These are phyloP conservation scores for Balamuthia mandrillaris DNA, from an alignment of 208 protist genomes.

Conservation along the genomic window DNA sequence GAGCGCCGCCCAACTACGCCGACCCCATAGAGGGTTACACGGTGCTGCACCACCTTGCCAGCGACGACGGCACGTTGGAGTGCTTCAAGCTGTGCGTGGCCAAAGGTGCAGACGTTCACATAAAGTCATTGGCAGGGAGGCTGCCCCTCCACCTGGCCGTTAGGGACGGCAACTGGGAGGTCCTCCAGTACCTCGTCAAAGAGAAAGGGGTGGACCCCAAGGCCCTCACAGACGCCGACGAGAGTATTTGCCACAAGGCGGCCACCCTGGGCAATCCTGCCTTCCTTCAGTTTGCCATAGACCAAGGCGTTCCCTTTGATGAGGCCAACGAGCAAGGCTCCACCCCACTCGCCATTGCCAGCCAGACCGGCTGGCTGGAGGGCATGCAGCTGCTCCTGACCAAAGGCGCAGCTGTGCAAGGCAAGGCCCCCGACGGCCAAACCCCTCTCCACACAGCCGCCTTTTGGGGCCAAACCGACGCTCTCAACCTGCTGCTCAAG, in stretches of 20 bases:
- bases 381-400: conserved; percentile 59
- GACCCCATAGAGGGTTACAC: conserved; percentile 58
- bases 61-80: no score
- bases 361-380: conserved; percentile 46
- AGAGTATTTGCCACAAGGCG: conserved; percentile 67
- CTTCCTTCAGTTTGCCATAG: not conserved
- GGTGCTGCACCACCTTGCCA: not conserved
- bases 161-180: conserved; percentile 5
- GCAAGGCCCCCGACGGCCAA: conserved; percentile 64
- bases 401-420: conserved; percentile 54
- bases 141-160: conserved; percentile 66
- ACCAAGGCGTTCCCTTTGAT: not conserved
- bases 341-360: conserved; percentile 39
- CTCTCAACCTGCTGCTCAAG: conserved; percentile 58
- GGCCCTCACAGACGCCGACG: conserved; percentile 55
- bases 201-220: conserved; percentile 60
- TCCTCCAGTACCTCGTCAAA: conserved; percentile 60
- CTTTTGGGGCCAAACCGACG: conserved; percentile 60
- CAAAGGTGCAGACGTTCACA: no score
- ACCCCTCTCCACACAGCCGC: conserved; percentile 71
- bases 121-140: not conserved
- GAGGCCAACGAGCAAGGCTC: not conserved
- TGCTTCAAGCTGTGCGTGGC: no score
- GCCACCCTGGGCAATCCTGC: conserved; percentile 49
- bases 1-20: not conserved